Percentiles rank a stretch among this genome's conserved stretches.
phyloP scores from a whole-genome alignment of 2,329 filamentous ascomycete genomes.

The Trichoderma sp. region DNA sequence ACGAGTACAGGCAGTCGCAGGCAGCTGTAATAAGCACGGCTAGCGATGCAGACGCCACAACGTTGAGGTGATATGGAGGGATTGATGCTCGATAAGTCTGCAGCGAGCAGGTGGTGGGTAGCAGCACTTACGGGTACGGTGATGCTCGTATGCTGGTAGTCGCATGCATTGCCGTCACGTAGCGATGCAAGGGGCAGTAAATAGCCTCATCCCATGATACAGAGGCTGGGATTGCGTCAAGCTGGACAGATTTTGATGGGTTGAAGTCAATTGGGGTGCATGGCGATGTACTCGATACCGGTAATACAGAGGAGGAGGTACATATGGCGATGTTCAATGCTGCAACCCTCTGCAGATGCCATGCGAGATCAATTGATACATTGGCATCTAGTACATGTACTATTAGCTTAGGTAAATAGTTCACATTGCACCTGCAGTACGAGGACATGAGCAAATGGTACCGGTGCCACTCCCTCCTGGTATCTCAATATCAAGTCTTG shows the following conservation, averaged over 20 bases:
- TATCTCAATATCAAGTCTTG: neutral
- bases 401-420: neutral
- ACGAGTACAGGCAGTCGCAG: neutral
- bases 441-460: neutral
- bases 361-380: neutral
- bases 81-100: neutral
- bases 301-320: neutral
- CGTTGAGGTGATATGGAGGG: neutral
- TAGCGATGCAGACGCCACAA: neutral
- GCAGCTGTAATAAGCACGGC: neutral
- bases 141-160: neutral
- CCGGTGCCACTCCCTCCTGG: neutral
- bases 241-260: neutral
- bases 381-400: neutral
- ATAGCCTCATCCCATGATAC: neutral
- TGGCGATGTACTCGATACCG: neutral
- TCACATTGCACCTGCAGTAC: neutral
- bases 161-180: constrained; percentile 2
- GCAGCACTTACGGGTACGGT: neutral
- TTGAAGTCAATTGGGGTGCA: neutral
- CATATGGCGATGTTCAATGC: neutral
- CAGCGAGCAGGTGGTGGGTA: neutral
- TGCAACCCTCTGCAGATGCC: neutral
- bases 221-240: neutral
- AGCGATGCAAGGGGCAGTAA: constrained; percentile 3